Conservation (phyloP, 2,329 filamentous ascomycete genomes). For the Aureobasidium sp. region DNA sequence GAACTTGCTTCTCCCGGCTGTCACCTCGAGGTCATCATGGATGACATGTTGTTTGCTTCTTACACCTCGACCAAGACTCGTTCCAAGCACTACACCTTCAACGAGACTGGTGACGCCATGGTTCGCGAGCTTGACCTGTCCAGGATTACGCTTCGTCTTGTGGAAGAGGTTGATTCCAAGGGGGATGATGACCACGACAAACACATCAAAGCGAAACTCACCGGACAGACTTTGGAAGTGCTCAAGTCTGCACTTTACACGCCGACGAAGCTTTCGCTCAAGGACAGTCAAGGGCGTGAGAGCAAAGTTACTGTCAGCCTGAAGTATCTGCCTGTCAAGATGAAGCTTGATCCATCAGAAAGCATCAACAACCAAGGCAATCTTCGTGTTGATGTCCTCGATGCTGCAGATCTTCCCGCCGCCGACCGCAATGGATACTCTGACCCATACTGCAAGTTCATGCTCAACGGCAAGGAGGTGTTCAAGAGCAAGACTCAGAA, state of each 20-base stretch:
- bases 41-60: conserved; percentile 88
- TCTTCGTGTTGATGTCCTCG: conserved; percentile 85
- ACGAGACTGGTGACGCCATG: conserved; percentile 83
- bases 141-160: conserved; percentile 77
- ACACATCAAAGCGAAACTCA: conserved; percentile 70
- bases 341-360: conserved; percentile 88
- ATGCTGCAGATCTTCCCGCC: conserved; percentile 79
- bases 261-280: conserved; percentile 73
- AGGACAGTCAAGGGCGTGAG: conserved; percentile 65
- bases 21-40: conserved; percentile 81
- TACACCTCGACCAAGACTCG: conserved; percentile 75
- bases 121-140: conserved; percentile 97
- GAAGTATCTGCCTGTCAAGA: conserved; percentile 90
- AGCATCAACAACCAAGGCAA: conserved; percentile 99
- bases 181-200: conserved; percentile 59
- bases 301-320: conserved; percentile 84
- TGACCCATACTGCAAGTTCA: conserved; percentile 94
- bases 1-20: conserved; percentile 70
- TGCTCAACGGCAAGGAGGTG: conserved; percentile 78
- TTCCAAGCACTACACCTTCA: conserved; percentile 63
- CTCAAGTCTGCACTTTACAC: conserved; percentile 89
- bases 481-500: conserved; percentile 95
- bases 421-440: conserved; percentile 95
- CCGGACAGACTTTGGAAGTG: conserved; percentile 78
- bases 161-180: conserved; percentile 70